These are phyloP conservation scores for Delitschia confertaspora DNA, from an alignment of 495 filamentous ascomycete genomes.

Conservation along the genomic window DNA sequence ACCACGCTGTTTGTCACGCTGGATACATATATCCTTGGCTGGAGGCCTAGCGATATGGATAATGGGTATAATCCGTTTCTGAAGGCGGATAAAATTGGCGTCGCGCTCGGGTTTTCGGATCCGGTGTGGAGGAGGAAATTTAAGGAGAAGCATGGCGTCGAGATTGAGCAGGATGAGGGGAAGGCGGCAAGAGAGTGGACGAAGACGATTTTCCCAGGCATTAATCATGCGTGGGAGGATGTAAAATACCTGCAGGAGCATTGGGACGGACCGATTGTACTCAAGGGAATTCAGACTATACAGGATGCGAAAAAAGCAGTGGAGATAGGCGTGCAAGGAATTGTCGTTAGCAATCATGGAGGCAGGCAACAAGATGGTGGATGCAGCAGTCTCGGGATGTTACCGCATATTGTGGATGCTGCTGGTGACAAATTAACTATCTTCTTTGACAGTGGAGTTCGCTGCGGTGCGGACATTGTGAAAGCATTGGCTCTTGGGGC, in stretches of 20 bases:
- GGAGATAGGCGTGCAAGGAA: constrained; percentile 32
- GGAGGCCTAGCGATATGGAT: constrained; percentile 59
- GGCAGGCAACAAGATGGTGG: constrained; percentile 43
- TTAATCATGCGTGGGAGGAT: constrained; percentile 50
- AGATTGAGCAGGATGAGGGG: constrained; percentile 43
- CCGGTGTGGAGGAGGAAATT: constrained; percentile 54
- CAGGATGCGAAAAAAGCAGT: constrained; percentile 31
- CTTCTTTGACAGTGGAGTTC: constrained; percentile 43
- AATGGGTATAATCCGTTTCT: constrained; percentile 51
- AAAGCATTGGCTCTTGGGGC: constrained; percentile 49
- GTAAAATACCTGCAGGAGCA: constrained; percentile 32
- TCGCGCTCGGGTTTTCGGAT: constrained; percentile 43
- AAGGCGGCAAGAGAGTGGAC: constrained; percentile 44
- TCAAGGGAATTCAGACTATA: constrained; percentile 38
- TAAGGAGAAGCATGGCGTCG: constrained; percentile 39
- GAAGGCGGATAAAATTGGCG: constrained; percentile 35
- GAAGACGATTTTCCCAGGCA: constrained; percentile 41
- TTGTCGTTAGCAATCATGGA: constrained; percentile 37
- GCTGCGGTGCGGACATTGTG: constrained; percentile 41
- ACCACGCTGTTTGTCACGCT: constrained; percentile 55
- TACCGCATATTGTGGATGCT: constrained; percentile 42
- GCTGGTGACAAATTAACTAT: constrained; percentile 41
- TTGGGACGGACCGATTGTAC: constrained; percentile 40
- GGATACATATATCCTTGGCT: constrained; percentile 50
- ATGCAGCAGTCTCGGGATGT: constrained; percentile 37